A percentile compares a stretch with the other conserved stretches of the same genome.
Evolutionary conservation across 2,329 filamentous ascomycete genomes (phyloP).

Genomic region (Calonectria hawksworthii): DNA sequence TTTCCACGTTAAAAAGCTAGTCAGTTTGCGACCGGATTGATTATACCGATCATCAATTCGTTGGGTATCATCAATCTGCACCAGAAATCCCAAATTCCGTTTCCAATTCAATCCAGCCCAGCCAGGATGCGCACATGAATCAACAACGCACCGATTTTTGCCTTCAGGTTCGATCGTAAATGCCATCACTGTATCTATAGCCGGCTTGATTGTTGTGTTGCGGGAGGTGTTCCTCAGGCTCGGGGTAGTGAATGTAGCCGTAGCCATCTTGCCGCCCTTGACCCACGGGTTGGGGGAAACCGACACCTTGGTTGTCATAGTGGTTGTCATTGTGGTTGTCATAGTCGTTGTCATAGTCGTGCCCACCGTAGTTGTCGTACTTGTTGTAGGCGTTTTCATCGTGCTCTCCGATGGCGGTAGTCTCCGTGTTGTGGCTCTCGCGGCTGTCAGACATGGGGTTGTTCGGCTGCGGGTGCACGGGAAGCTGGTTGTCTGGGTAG

Average conservation of each 20-base stretch:
- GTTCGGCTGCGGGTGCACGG: conserved; percentile 56
- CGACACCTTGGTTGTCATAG: conserved; percentile 30
- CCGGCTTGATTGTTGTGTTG: conserved; percentile 32
- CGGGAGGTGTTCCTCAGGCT: conserved; percentile 35
- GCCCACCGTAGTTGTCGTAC: conserved; percentile 33
- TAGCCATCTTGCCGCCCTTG: conserved; percentile 45
- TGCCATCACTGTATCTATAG: conserved; percentile 55
- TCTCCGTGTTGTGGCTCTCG: conserved; percentile 58
- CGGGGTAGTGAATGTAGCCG: conserved; percentile 45
- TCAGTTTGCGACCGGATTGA: conserved; percentile 26
- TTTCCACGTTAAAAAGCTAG: conserved; percentile 13
- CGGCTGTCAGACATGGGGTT: conserved; percentile 55
- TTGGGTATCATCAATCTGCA: conserved; percentile 33
- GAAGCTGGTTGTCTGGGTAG: conserved; percentile 70
- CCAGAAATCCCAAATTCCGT: conserved; percentile 8
- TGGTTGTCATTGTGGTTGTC: not conserved
- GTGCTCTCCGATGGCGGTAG: conserved; percentile 50
- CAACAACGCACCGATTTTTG: not conserved
- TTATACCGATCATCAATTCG: conserved; percentile 24
- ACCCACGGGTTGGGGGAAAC: conserved; percentile 41
- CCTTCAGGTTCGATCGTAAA: conserved; percentile 49
- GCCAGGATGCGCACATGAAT: not conserved
- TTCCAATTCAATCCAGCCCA: not conserved
- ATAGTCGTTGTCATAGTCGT: not conserved
- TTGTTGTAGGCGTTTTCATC: conserved; percentile 44